Conservation (phyloP, 148 eudicot species). For the Amaranthus cruentus region DNA sequence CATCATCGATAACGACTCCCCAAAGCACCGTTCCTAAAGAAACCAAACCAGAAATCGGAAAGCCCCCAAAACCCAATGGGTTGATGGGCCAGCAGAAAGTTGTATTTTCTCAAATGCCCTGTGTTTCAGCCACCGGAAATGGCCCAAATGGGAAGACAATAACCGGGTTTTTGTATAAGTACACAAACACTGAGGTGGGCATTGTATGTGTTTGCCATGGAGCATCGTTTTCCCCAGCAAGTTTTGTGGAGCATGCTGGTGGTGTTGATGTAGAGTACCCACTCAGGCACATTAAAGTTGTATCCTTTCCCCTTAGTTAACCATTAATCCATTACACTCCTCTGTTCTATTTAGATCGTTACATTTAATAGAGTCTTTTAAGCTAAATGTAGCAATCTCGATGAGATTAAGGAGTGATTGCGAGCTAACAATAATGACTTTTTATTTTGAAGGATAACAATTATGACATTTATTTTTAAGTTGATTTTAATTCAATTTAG, state of each 20-base stretch:
- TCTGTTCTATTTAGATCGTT: no score
- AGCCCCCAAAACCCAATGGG: slow-evolving; percentile 37
- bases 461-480: no score
- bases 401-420: no score
- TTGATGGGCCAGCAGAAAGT: slow-evolving; percentile 13
- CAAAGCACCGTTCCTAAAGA: slow-evolving; percentile 19
- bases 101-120: slow-evolving; percentile 49
- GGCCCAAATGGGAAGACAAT: slow-evolving; percentile 72
- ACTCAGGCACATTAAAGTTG: slow-evolving; percentile 55
- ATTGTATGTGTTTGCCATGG: slow-evolving; percentile 80
- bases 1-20: not conserved
- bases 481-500: no score
- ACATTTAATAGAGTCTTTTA: no score
- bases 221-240: slow-evolving; percentile 60
- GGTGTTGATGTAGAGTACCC: slow-evolving; percentile 59
- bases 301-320: slow-evolving; percentile 36
- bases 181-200: slow-evolving; percentile 54
- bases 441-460: not conserved
- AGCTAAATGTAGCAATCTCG: no score
- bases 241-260: slow-evolving; percentile 82
- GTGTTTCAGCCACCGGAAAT: slow-evolving; percentile 67
- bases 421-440: not conserved
- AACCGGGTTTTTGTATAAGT: slow-evolving; percentile 58
- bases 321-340: no score
- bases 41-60: slow-evolving; percentile 12